phyloP scores from a whole-genome alignment of 805 yeast species.

The Grigorovia humatica region DNA sequence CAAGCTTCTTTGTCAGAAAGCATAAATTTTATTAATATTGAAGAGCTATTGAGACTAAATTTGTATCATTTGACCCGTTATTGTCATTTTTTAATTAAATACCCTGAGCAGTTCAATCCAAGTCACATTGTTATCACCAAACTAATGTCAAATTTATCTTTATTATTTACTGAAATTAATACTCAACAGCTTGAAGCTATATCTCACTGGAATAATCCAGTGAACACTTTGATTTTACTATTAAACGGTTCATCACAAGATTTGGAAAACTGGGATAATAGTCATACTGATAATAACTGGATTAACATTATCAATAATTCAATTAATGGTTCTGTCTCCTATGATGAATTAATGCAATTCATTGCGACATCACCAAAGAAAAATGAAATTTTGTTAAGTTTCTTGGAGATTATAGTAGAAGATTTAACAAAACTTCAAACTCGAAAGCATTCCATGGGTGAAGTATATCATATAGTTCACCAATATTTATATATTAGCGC shows the following conservation, averaged over 20 bases:
- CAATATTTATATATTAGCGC: slow-evolving; percentile 26
- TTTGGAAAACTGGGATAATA: slow-evolving; percentile 9
- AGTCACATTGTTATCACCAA: slow-evolving; percentile 21
- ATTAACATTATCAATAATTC: slow-evolving; percentile 1
- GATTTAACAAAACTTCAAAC: slow-evolving; percentile 26
- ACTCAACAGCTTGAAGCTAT: slow-evolving; percentile 5
- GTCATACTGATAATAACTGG: not conserved
- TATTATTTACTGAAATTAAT: slow-evolving; percentile 22
- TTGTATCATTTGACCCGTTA: slow-evolving; percentile 15
- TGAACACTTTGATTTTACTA: slow-evolving; percentile 19
- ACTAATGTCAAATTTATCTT: slow-evolving; percentile 28
- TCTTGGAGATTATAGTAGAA: slow-evolving; percentile 27
- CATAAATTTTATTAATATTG: not conserved
- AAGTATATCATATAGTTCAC: slow-evolving; percentile 24
- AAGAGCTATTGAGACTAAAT: slow-evolving; percentile 17
- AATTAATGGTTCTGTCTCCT: slow-evolving; percentile 13
- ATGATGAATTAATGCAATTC: slow-evolving; percentile 17
- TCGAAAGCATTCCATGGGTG: slow-evolving; percentile 17
- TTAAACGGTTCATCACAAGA: slow-evolving; percentile 6
- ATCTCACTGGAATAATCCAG: slow-evolving; percentile 25
- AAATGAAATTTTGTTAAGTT: slow-evolving; percentile 20
- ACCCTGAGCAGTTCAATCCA: slow-evolving; percentile 8
- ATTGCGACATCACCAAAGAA: slow-evolving; percentile 13
- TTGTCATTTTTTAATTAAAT: slow-evolving; percentile 9
- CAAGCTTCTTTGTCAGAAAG: slow-evolving; percentile 10